Base-by-base conservation (phyloP, 495 filamentous ascomycete species). In the Pseudevernia furfuracea region DNA sequence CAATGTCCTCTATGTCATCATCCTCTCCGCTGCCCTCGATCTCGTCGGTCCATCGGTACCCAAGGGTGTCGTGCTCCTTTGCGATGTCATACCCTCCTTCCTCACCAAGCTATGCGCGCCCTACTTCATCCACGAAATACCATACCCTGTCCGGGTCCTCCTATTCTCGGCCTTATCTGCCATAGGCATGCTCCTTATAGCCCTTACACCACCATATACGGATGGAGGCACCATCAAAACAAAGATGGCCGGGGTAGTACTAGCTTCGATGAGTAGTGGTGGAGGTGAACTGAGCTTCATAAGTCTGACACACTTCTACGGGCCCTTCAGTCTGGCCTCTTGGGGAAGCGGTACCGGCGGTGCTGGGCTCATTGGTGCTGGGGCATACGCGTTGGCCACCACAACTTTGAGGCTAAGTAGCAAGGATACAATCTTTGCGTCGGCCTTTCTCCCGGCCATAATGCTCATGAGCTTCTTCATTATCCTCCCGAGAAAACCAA, bases 1-100 rank as follows among this genome's bases (percentile, higher is more conserved):
- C 76, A 97, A 97, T 78, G 89, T 98, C 71, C 89, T 96, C 75
- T 98, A 97, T 73, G 92, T 98, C 39, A 88, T 98, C 73, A 90
- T 98, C 74, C 86, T 98, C 68, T 92, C 92, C 19, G 89, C 94
- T n/a, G 93, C 94, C 28, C 87, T 96, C 65, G 94, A 98, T 73
- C 87, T 98, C 63, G 94, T 97, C 71, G 92, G 92, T 15, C 85
- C 88, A 44, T 72, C 77, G 57, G 79, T 96, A 1, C 94, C 93
- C 36, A 97, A 96, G 74, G 90, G 87, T 63, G 81, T 95, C 57
- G 92, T 98, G 66, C 88, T 97, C 46, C 89, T 98, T 64, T 90
- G 91, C 66, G 90, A 96, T 74, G 89, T 97, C 64, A 79, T 95
- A 23, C 94, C 94, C 15, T 89, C 88, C 23, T 96, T 98, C 75